Evolutionary conservation across 2,329 filamentous ascomycete genomes (phyloP), one percentile per base, ranked within the genome.

Genomic region (Ascochyta clinopodiicola): DNA sequence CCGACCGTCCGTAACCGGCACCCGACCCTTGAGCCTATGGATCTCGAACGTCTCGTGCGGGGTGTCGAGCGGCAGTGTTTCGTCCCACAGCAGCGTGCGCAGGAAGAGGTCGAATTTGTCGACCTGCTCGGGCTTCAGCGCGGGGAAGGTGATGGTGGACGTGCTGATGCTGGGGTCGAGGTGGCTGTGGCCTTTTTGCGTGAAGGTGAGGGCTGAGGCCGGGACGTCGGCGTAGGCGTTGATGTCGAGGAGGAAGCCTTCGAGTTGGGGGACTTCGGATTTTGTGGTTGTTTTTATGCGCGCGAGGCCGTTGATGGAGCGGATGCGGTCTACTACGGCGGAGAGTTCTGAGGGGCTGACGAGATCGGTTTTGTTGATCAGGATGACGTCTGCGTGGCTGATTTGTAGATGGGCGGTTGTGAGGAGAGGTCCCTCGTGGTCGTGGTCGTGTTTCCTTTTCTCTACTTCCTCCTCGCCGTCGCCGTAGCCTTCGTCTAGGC

Each of bases 331-430:
- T 59, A 82, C 83, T 7, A 97, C 90, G 0, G 72, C 76, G n/a
- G 85, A 77, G 1, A 98, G 82, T 66, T 96, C 87, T 6, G 84
- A 78, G 1, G 83, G 73, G 6, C 83, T 85, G 3, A 98, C 92
- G 3, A 97, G 81, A 71, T 99, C 95, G 3, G 88, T 83, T 75
- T 99, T 99, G 79, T 99, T 99, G 65, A 99, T 86, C 35, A 99
- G 86, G 39, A 99, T 85, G 8, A 98, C 92, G 76, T 99, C 95
- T 6, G 95, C 95, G 69, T 99, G 94, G 1, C 92, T 97, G 57
- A 99, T 96, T 70, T 99, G 95, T 43, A 98, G 84, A 75, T 99
- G 95, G 0, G 95, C 95, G 2, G 91, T 96, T 0, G 94, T 97
- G 76, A 97, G 85, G 8, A 92, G 78, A 0, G 90, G 88, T 0